Evolutionary conservation across 2,329 filamentous ascomycete species (phyloP), one percentile per base, ranked within the genome.

Genomic region (Trichoderma pleuroti): DNA sequence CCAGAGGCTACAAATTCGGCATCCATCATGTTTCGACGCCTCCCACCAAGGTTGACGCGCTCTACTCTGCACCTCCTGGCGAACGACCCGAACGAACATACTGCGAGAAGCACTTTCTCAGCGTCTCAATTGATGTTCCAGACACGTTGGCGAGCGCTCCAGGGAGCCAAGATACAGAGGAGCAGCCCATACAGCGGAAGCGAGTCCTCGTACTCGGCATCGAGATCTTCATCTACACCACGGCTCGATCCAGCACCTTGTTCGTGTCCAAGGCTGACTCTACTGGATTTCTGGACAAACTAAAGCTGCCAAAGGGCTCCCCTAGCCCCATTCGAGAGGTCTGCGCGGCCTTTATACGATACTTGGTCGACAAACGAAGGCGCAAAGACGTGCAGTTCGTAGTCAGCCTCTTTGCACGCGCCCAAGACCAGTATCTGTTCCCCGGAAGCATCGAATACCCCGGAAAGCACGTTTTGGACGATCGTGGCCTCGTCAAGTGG

Each of bases 251-350:
- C 28, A 97, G 92, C 1, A 98, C 93, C 5, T 87, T 98, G 68
- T 99, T 99, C 79, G 91, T 99, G 28, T 95, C 94, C 73, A 99
- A 99, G 81, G 96, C 96, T 62, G 96, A 99, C 82, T 98, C 96
- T 11, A 98, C 95, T 0, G 96, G 97, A 28, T 97, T 93, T 78
- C 83, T 98, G 11, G 85, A 90, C 74, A 84, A 91, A 2, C 83
- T 94, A 42, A 82, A 87, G 21, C 83, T 92, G 0, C 87, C 90
- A 18, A 87, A 83, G 74, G 85, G 87, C n/a, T 84, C 86, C 0
- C 84, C 88, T 0, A 96, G 93, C 4, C 93, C 93, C 0, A 86
- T 97, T 63, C 89, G 92, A 73, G 85, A 89, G 36, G 87, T 97
- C 57, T 91, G 90, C 61, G 88, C 90, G 6, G 87, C 90, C 0